These are phyloP conservation scores for Trifolium subterraneum DNA, from an alignment of 306 rosid genomes.

Conservation along the genomic window DNA sequence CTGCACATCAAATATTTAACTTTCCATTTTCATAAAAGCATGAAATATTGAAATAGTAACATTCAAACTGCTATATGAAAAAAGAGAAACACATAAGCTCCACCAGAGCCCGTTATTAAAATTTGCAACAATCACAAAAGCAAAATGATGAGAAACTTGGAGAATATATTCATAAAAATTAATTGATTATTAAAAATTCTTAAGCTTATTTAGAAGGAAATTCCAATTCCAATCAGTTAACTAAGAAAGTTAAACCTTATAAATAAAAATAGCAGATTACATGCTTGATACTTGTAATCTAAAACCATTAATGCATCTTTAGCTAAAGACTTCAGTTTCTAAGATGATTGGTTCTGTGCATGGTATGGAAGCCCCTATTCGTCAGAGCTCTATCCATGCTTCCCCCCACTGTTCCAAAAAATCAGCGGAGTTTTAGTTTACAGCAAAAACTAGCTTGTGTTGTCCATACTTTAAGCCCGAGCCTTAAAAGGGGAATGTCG, in stretches of 20 bases:
- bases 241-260: slow-evolving; percentile 5
- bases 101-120: background rate
- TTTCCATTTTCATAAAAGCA: slow-evolving; percentile 18
- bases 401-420: slow-evolving; percentile 12
- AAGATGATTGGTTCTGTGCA: background rate
- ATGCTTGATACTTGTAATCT: slow-evolving; percentile 13
- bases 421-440: slow-evolving; percentile 8
- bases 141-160: slow-evolving; percentile 10
- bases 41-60: slow-evolving; percentile 11
- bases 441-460: slow-evolving; percentile 1
- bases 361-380: background rate
- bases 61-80: background rate
- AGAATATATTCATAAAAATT: background rate
- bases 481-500: background rate
- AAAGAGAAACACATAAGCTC: background rate
- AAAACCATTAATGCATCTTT: slow-evolving; percentile 16
- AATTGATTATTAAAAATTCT: background rate
- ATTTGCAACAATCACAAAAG: slow-evolving; percentile 1
- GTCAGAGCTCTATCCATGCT: slow-evolving; percentile 8
- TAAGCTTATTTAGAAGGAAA: slow-evolving; percentile 22
- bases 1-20: slow-evolving; percentile 56
- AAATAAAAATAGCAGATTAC: background rate
- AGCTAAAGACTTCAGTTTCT: slow-evolving; percentile 11
- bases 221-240: slow-evolving; percentile 8
- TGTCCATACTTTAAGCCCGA: background rate